These are phyloP conservation scores for Candida albicans DNA, from an alignment of 1,139 yeast genomes.

Conservation along the genomic window DNA sequence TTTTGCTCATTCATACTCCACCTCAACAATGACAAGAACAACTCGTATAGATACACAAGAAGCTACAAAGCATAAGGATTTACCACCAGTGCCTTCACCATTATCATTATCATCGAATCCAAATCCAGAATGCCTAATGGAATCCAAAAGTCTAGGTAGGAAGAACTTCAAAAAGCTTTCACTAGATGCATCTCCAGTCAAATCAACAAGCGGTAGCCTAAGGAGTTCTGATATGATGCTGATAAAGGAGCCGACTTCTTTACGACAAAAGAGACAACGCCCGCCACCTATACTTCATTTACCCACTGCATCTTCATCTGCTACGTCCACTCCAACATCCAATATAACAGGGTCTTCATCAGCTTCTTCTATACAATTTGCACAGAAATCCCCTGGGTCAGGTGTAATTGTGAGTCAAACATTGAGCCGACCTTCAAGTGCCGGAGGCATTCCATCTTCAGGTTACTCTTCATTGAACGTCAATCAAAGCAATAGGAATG, in stretches of 20 bases:
- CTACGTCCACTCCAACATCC: conserved; percentile 8
- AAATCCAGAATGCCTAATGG: conserved; percentile 25
- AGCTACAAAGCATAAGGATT: conserved; percentile 34
- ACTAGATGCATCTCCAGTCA: conserved; percentile 30
- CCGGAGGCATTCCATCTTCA: conserved; percentile 3
- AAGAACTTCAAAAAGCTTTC: conserved; percentile 74
- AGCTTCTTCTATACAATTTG: conserved; percentile 2
- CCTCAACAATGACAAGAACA: conserved; percentile 17
- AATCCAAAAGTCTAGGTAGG: conserved; percentile 64
- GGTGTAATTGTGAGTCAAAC: conserved; percentile 13
- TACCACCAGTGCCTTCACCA: conserved; percentile 29
- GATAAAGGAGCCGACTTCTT: conserved; percentile 15
- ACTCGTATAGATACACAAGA: conserved; percentile 29
- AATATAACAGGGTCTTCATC: background rate
- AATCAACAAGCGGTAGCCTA: background rate
- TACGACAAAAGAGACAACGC: conserved; percentile 20
- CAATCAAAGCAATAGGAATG: conserved; percentile 23
- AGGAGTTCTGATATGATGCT: conserved; percentile 9
- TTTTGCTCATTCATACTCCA: background rate
- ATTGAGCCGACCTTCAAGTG: conserved; percentile 11
- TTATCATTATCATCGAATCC: background rate
- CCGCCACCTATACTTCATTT: conserved; percentile 28
- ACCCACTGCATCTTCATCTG: conserved; percentile 10
- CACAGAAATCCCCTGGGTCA: conserved; percentile 8
- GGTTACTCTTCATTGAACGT: conserved; percentile 14